Conservation (phyloP, 192 early-diverging fungal species). For the Coemansia sp. region DNA sequence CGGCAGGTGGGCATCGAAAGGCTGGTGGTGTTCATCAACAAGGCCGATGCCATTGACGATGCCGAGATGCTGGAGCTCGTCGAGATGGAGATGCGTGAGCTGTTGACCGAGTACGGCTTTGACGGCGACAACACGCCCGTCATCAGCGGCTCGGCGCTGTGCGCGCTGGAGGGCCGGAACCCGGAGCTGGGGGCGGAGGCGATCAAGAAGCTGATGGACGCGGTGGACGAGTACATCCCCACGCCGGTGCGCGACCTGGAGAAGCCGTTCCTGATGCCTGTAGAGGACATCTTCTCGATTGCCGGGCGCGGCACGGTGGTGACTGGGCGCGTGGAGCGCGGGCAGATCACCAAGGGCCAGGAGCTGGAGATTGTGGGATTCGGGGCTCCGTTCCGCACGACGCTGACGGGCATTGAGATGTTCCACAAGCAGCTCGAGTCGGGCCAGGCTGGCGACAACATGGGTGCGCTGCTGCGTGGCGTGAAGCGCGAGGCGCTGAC, state of each 20-base stretch:
- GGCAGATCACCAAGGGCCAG: conserved; percentile 86
- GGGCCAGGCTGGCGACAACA: conserved; percentile 98
- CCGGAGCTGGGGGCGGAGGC: conserved; percentile 89
- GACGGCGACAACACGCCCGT: conserved; percentile 91
- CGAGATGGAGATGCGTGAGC: conserved; percentile 99
- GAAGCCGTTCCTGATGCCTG: conserved; percentile 99
- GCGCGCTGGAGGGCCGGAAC: conserved; percentile 89
- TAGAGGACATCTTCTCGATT: conserved; percentile 99
- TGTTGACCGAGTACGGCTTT: conserved; percentile 87
- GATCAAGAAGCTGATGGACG: conserved; percentile 88
- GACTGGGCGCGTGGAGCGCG: conserved; percentile 95
- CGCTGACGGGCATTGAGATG: conserved; percentile 98
- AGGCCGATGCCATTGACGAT: conserved; percentile 96
- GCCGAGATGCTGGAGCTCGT: conserved; percentile 97
- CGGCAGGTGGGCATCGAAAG: conserved; percentile 92
- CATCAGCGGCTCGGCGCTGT: conserved; percentile 90
- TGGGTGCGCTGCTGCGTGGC: conserved; percentile 95
- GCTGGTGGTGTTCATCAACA: conserved; percentile 98
- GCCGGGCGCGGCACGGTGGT: conserved; percentile 96
- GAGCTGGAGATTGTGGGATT: conserved; percentile 98
- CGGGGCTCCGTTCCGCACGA: conserved; percentile 87
- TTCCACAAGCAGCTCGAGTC: conserved; percentile 99
- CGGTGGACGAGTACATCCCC: conserved; percentile 91
- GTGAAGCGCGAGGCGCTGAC: conserved; percentile 96
- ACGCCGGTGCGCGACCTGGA: conserved; percentile 91